Evolutionary conservation across 192 early-diverging fungal genomes (phyloP).

Genomic region (Linnemannia exigua): DNA sequence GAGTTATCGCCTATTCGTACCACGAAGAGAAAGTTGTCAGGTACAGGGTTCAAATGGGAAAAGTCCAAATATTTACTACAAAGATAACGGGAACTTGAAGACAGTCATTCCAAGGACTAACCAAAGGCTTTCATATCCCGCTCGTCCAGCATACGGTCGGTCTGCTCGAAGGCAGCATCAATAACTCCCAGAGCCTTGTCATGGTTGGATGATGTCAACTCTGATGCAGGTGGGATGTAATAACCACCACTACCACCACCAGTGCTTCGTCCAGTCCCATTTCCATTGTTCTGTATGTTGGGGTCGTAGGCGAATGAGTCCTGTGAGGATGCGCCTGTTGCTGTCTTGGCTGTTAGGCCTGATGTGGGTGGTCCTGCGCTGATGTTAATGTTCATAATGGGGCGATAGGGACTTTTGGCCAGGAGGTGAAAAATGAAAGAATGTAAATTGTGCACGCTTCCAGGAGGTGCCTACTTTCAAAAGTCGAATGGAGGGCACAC

Average conservation of each 20-base stretch:
- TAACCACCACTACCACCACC: conserved; percentile 9
- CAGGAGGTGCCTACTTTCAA: background rate
- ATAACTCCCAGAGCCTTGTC: conserved; percentile 48
- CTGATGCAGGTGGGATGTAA: conserved; percentile 52
- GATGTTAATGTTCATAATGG: conserved; percentile 21
- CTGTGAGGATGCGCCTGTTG: conserved; percentile 19
- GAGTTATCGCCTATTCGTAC: conserved; percentile 47
- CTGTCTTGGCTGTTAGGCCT: background rate
- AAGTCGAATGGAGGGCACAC: background rate
- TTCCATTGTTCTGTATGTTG: conserved; percentile 17
- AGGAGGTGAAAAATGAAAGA: too few species aligned
- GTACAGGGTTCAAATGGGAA: background rate
- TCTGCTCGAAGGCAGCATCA: conserved; percentile 37
- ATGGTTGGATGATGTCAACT: conserved; percentile 49
- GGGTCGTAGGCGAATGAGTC: conserved; percentile 11
- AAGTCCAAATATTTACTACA: background rate
- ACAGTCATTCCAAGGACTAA: background rate
- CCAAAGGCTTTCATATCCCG: conserved; percentile 56
- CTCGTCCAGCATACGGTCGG: conserved; percentile 41
- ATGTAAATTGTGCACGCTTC: background rate
- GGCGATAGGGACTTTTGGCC: background rate
- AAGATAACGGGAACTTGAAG: background rate
- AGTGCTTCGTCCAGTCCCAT: background rate
- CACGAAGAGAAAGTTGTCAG: background rate
- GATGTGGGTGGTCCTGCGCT: conserved; percentile 15